Base-by-base conservation (phyloP, 2,329 filamentous ascomycete genomes). In the Fusarium coffeatum region DNA sequence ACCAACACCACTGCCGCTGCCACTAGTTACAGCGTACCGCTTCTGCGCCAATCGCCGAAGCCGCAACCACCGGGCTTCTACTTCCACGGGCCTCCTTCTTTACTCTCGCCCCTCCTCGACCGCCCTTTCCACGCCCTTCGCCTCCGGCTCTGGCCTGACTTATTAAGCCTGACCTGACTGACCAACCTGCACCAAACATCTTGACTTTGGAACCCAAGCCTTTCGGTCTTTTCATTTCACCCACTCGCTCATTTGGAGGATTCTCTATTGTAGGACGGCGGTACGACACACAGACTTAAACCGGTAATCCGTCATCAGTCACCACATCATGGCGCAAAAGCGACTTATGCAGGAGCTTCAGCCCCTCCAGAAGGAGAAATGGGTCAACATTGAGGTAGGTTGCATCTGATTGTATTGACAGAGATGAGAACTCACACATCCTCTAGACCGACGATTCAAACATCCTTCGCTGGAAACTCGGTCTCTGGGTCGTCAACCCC, bases 281-380 rank as follows among this genome's bases (percentile, higher is more conserved):
- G 53, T 30, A 42, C 22, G 10, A 42, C 32, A 37, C 45, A 30
- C 20, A 41, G 32, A 51, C 41, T 32, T 32, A 45, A 49, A 47
- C 18, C 41, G 20, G 25, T n/a, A 42, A 49, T 23, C 48, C 27
- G 32, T 27, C 23, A 56, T 48, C 42, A 25, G 22, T 50, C 32
- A 48, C 41, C 30, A 47, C 68, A 77, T 55, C 68, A 85, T 85
- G 83, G 83, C 82, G 27, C 79, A 94, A 81, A 90, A 93, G 76
- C 91, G 97, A 54, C 86, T 98, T 59, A 93, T 97, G 92, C 92
- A 92, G 73, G 95, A 98, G 85, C 90, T 93, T 83, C 91, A 92
- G 80, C 86, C 88, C 46, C 87, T 98, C 42, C 86, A 89, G 57
- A 94, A 96, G 80, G 94, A 98, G 85, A 93, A 93, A 79, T 99